Evolutionary conservation across 1,139 yeast species (phyloP).

Genomic region (Zygosaccharomyces sapae): DNA sequence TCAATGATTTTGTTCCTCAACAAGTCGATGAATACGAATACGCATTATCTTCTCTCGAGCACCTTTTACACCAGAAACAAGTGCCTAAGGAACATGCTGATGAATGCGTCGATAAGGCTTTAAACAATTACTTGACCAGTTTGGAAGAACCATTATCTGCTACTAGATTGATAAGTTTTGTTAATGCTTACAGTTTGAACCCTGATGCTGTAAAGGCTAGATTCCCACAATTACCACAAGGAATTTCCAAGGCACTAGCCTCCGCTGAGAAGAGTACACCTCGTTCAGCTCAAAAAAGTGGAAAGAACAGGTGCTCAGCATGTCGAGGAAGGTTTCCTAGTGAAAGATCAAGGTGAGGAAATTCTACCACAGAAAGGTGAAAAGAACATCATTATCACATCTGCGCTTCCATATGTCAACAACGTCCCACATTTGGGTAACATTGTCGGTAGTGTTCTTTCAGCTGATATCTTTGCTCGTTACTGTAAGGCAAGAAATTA

Average conservation of each 20-base stretch:
- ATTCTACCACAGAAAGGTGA: constrained; percentile 63
- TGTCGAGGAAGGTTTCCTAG: constrained; percentile 43
- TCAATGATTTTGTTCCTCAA: constrained; percentile 43
- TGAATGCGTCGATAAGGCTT: constrained; percentile 36
- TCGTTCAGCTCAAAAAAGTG: constrained; percentile 40
- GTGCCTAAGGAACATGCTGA: constrained; percentile 22
- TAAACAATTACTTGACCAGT: constrained; percentile 31
- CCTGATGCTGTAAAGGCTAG: constrained; percentile 31
- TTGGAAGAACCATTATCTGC: constrained; percentile 31
- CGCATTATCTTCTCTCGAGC: constrained; percentile 38
- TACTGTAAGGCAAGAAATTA: constrained; percentile 85
- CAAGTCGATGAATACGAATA: constrained; percentile 38
- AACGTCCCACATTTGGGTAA: constrained; percentile 98
- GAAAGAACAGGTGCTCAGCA: constrained; percentile 56
- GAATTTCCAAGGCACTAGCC: constrained; percentile 42
- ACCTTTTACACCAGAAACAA: constrained; percentile 21
- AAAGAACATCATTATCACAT: constrained; percentile 81
- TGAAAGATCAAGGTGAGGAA: constrained; percentile 35
- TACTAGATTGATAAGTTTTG: constrained; percentile 37
- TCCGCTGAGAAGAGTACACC: constrained; percentile 34
- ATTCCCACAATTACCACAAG: constrained; percentile 37
- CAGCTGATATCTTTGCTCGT: constrained; percentile 92
- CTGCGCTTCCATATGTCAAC: constrained; percentile 96
- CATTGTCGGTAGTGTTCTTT: constrained; percentile 88
- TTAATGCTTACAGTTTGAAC: constrained; percentile 37